Base-by-base conservation (phyloP, 495 filamentous ascomycete genomes). In the Monascus purpureus region DNA sequence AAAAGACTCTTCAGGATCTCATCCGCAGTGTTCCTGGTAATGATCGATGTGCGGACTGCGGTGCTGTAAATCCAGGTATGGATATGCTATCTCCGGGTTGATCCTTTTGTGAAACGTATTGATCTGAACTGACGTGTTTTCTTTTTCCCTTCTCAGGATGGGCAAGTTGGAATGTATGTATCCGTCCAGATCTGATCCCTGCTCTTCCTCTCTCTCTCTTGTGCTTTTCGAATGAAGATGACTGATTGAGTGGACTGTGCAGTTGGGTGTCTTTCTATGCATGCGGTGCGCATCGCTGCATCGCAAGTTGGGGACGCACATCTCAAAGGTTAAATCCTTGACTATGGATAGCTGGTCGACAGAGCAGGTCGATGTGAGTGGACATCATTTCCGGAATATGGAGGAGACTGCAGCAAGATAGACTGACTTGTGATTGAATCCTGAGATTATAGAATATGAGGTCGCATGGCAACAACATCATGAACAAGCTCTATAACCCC, bases 111-210 rank as follows among this genome's bases (percentile, higher is more conserved):
- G 17, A 19, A 1, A 15, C 15, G 30, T 11, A 14, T 16, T 5
- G 9, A 33, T 26, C 7, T 24, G 6, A 31, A 13, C 6, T 17
- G 3, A 6, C 3, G 13, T 8, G 13, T 25, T 29, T 8, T 8
- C 13, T 29, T 8, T 25, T 15, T 20, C 9, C 34, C 3, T 15
- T 33, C 25, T 41, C 45, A 94, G 87, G 75, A 67, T 97, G 92
- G 92, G 86, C 90, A 56, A 94, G 86, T 67, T 97, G 90, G 87
- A 96, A 80, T 55, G 85, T 94, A 77, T 55, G 83, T 73, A 39
- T 22, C 13, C 12, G 8, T 12, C 25, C 8, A 12, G 9, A 9
- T 22, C 7, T 16, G 17, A 18, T 27, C n/a, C 22, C 24, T 28
- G n/a, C 27, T 12, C 14, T 8, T n/a, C 15, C n/a, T 13, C 27